phyloP scores from a whole-genome alignment of 2,329 filamentous ascomycete genomes.

The Blastomyces gilchristii region DNA sequence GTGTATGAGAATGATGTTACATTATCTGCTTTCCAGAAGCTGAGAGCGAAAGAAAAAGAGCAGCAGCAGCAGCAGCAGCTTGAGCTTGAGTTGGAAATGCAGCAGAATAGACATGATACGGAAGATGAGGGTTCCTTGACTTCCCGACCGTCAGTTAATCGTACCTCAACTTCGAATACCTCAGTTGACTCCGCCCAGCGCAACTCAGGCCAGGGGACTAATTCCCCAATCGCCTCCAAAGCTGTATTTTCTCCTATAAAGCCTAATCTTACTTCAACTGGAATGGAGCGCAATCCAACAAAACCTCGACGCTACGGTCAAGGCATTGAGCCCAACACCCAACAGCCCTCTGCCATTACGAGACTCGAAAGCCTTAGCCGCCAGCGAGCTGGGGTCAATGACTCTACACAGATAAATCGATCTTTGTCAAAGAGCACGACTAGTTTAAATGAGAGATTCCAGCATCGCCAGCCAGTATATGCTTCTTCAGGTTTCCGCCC shows the following conservation, averaged over 20 bases:
- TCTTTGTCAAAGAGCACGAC: constrained; percentile 50
- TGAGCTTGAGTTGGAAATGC: constrained; percentile 33
- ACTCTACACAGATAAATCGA: constrained; percentile 36
- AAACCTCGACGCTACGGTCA: constrained; percentile 74
- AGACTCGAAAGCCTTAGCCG: constrained; percentile 68
- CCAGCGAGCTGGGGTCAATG: constrained; percentile 50
- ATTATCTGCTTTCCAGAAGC: constrained; percentile 70
- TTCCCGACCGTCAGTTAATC: constrained; percentile 57
- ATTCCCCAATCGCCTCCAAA: constrained; percentile 18
- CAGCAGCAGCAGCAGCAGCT: constrained; percentile 26
- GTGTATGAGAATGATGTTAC: constrained; percentile 83
- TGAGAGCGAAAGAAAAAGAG: constrained; percentile 47
- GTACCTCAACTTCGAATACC: constrained; percentile 78
- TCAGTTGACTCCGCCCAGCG: constrained; percentile 68
- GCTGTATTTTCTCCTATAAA: constrained; percentile 19
- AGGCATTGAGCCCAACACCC: constrained; percentile 67
- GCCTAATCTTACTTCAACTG: constrained; percentile 24
- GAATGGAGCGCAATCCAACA: constrained; percentile 54
- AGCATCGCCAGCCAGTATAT: constrained; percentile 26
- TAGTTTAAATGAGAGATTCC: constrained; percentile 49
- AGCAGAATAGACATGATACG: constrained; percentile 40
- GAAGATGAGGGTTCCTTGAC: constrained; percentile 73
- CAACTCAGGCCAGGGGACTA: constrained; percentile 21
- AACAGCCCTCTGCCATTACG: constrained; percentile 65
- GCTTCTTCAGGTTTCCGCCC: constrained; percentile 21